Evolutionary conservation across 73 alveolate genomes (phyloP).

Genomic region (Tetrahymena borealis): DNA sequence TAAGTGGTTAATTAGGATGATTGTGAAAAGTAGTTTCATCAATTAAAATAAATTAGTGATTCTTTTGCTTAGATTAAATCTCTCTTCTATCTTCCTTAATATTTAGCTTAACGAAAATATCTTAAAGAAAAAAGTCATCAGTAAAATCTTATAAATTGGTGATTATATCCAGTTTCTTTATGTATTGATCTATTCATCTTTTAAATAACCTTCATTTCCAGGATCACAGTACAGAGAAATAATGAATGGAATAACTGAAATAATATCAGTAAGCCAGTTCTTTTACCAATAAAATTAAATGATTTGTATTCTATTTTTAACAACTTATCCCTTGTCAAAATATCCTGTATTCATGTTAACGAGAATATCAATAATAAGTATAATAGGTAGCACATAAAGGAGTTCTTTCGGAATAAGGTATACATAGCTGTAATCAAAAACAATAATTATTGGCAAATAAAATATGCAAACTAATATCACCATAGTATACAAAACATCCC

Average conservation of each 20-base stretch:
- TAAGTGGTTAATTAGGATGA: constrained; percentile 11
- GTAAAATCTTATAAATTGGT: background rate
- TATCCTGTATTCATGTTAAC: background rate
- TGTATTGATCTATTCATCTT: background rate
- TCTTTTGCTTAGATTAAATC: constrained; percentile 9
- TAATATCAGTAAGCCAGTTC: background rate
- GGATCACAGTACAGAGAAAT: background rate
- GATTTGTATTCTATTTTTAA: background rate
- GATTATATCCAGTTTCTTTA: background rate
- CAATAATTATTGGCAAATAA: background rate
- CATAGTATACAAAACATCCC: background rate
- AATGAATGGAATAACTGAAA: background rate
- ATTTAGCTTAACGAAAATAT: constrained; percentile 1
- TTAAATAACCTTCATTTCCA: background rate
- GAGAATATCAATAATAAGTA: background rate
- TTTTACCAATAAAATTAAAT: background rate
- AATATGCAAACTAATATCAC: background rate
- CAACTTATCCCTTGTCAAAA: background rate
- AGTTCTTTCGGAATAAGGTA: background rate
- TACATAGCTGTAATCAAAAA: background rate
- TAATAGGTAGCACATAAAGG: background rate
- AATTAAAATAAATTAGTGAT: background rate
- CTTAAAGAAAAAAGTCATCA: background rate
- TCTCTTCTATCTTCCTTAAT: constrained; percentile 10
- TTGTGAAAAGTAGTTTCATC: constrained; percentile 3